phyloP scores from a whole-genome alignment of 192 early-diverging fungal genomes.

The Coemansia sp. region DNA sequence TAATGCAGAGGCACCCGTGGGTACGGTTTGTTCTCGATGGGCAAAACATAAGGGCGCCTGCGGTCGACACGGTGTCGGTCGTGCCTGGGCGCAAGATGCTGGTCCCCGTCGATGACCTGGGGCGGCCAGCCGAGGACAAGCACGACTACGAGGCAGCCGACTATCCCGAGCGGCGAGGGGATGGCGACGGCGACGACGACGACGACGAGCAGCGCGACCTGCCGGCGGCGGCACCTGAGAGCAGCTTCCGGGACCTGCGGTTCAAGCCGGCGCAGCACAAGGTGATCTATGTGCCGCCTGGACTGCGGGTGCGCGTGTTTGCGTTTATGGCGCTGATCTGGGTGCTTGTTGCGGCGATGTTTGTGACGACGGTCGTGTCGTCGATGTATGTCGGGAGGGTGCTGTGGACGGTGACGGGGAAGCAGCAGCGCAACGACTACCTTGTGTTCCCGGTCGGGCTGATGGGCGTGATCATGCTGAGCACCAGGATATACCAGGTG shows the following conservation, averaged over 20 bases:
- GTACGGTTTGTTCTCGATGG: constrained; percentile 63
- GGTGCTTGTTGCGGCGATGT: constrained; percentile 31
- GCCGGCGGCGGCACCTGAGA: constrained; percentile 33
- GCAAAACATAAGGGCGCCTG: constrained; percentile 76
- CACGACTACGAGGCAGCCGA: constrained; percentile 63
- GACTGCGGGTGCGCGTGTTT: constrained; percentile 15
- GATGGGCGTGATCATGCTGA: constrained; percentile 50
- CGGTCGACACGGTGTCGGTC: constrained; percentile 78
- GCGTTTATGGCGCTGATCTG: constrained; percentile 32
- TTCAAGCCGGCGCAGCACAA: constrained; percentile 59
- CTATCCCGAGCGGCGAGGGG: constrained; percentile 37
- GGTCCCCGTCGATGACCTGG: constrained; percentile 65
- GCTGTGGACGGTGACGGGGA: constrained; percentile 30
- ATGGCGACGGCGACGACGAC: constrained; percentile 6
- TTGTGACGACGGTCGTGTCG: constrained; percentile 52
- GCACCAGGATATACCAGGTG: constrained; percentile 17
- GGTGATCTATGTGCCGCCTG: constrained; percentile 78
- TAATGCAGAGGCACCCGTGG: constrained; percentile 42
- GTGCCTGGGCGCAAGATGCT: constrained; percentile 77
- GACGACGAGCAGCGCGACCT: constrained; percentile 15
- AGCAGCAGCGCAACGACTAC: constrained; percentile 67
- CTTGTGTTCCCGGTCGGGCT: constrained; percentile 72
- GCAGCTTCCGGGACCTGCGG: constrained; percentile 56
- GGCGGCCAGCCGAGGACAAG: constrained; percentile 53
- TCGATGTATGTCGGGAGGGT: constrained; percentile 52